Evolutionary conservation across 2,329 filamentous ascomycete genomes (phyloP), one percentile per base, ranked within the genome.

Genomic region (Didymella pomorum): DNA sequence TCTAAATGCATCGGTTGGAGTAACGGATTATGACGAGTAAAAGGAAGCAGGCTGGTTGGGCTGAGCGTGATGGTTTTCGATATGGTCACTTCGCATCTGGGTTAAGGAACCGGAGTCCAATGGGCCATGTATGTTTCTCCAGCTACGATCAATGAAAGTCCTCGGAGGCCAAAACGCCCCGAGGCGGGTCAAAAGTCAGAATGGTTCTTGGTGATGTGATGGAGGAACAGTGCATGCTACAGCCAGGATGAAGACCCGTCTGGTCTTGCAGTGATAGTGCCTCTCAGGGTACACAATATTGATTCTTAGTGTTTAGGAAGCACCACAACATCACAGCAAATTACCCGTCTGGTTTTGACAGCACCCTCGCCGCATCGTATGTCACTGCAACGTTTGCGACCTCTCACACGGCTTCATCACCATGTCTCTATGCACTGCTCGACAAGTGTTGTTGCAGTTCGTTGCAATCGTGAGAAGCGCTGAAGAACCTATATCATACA

Each of bases 1-100:
- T 99, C 87, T 99, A 97, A 89, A 69, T 66, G 66, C 55, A 64
- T 64, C 59, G 58, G 61, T 69, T 69, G 62, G 66, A 66, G 68
- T 70, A 66, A 68, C 64, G 61, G 62, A 65, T 67, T 61, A 72
- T 70, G 70, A 66, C 64, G 65, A 68, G 64, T 44, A 63, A 65
- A 63, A 60, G 65, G 61, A 64, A 62, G 63, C 62, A 65, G 67
- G 61, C 52, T 65, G 65, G 60, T 61, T 61, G 63, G 63, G 67
- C 60, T 63, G 66, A 69, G 67, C 62, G 68, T 69, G 65, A 73
- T 70, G 64, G 68, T 66, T 72, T 71, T 73, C 70, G 56, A 71
- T 67, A 71, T 67, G 67, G 71, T 69, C 70, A 74, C 70, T 74
- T 71, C 72, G 73, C 73, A 75, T 76, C 65, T 74, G 71, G 72